phyloP scores from a whole-genome alignment of 1,139 yeast species.

The Magnusiomyces starmeri region DNA sequence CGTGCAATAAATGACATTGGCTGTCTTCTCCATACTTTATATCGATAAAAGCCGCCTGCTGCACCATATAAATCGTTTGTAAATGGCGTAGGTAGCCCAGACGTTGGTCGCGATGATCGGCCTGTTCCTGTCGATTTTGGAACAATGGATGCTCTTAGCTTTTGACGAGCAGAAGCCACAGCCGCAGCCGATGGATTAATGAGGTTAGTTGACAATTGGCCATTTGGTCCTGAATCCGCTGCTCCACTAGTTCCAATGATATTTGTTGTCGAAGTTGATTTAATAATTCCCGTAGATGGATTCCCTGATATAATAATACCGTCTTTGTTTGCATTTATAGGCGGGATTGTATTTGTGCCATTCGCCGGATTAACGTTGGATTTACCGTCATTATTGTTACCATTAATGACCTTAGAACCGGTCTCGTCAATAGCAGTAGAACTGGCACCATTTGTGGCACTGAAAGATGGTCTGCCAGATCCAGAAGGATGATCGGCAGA shows the following conservation, averaged over 20 bases:
- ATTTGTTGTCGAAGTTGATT: background rate
- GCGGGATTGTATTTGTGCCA: background rate
- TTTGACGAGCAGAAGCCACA: slow-evolving; percentile 1
- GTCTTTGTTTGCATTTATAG: too few relatives aligned
- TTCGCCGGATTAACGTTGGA: background rate
- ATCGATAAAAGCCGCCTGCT: slow-evolving; percentile 38
- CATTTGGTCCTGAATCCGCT: background rate
- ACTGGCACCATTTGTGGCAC: background rate
- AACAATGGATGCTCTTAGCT: slow-evolving; percentile 13
- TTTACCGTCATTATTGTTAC: background rate
- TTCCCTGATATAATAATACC: too few relatives aligned
- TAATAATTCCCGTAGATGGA: background rate
- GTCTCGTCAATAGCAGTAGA: background rate
- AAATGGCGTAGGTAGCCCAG: background rate
- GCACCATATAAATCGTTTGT: background rate
- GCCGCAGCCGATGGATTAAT: background rate
- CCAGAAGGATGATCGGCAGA: background rate
- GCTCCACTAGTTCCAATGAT: background rate
- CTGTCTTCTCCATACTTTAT: slow-evolving; percentile 85
- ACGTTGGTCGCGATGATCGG: background rate
- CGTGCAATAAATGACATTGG: slow-evolving; percentile 74
- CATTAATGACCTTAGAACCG: background rate
- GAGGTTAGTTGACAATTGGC: background rate
- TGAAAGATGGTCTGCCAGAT: background rate
- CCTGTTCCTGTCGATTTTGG: slow-evolving; percentile 10